Percentiles rank a stretch among this genome's conserved stretches.
Evolutionary conservation across 2,329 filamentous ascomycete species (phyloP).

Genomic region (Botrytis deweyae): DNA sequence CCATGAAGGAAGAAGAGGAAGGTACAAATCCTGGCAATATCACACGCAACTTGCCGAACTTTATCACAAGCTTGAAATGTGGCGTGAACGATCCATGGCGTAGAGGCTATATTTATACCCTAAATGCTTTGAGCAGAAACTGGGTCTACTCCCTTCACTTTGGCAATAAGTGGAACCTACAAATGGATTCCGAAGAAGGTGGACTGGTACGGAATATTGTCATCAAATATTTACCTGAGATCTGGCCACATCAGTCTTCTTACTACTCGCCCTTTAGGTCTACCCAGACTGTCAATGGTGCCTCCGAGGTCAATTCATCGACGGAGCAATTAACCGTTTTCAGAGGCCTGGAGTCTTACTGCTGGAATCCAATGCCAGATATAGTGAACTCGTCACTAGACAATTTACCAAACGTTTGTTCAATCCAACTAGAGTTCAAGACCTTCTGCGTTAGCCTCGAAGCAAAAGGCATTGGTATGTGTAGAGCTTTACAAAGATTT

Average conservation of each 20-base stretch:
- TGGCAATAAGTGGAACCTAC: not conserved
- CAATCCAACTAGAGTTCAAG: slow-evolving; percentile 5
- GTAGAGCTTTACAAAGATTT: not conserved
- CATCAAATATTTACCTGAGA: not conserved
- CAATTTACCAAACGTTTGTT: not conserved
- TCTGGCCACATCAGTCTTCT: not conserved
- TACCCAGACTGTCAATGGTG: not conserved
- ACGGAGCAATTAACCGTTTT: not conserved
- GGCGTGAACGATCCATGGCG: not conserved
- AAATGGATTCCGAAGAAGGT: not conserved
- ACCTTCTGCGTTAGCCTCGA: not conserved
- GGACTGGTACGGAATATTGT: not conserved
- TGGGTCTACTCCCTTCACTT: not conserved
- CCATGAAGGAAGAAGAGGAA: not conserved
- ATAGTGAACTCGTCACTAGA: not conserved
- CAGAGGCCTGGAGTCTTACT: not conserved
- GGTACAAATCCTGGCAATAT: not conserved
- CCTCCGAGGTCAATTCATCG: not conserved
- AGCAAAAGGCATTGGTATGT: not conserved
- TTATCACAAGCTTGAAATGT: not conserved
- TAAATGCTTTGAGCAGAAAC: not conserved
- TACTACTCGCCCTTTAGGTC: not conserved
- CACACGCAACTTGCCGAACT: not conserved
- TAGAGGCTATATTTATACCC: not conserved
- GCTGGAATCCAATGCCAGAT: not conserved